Base-by-base conservation (phyloP, 495 filamentous ascomycete species). In the Aspergillus affinis region DNA sequence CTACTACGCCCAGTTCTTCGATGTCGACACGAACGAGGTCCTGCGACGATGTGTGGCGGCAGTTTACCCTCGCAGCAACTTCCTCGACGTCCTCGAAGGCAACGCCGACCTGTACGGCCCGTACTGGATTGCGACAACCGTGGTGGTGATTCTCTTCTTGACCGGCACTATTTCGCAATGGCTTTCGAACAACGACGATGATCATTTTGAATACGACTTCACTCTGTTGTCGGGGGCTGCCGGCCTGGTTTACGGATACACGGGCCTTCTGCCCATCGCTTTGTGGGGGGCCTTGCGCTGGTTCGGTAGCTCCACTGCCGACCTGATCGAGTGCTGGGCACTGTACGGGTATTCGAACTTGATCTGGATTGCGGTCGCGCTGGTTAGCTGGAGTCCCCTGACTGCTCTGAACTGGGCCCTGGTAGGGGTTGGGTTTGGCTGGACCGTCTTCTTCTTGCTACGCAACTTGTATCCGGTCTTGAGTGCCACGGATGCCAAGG, bases 111-210 rank as follows among this genome's bases (percentile, higher is more conserved):
- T 98, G 56, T 98, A 98, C 78, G 88, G 88, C 2, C 94, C 94
- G 4, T 89, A 98, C 73, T 98, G 94, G 94, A 97, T 98, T 76
- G 95, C 95, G 12, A 98, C 94, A 1, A 97, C 94, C 3, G 95
- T 98, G 18, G 88, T 98, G 21, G 82, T 98, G 63, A 97, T 98
- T 51, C 79, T 98, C 46, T 98, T 98, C 73, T 70, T 98, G 60
- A 92, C 92, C 6, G 94, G 93, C 19, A 98, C 95, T 0, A 96
- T 98, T 61, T 94, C 88, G 63, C 87, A 91, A 69, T 98, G 96
- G 73, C 77, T 96, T 47, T 82, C 88, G 19, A 74, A 82, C 19
- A 76, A 80, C 51, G 77, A 84, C 54, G 78, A 85, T 46, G 72
- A 77, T 9, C 86, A 84, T 62, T 90, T 89, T 72, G 86, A 84